These are phyloP conservation scores for Primulina eburnea DNA, from an alignment of 257 asterid genomes.

Conservation along the genomic window DNA sequence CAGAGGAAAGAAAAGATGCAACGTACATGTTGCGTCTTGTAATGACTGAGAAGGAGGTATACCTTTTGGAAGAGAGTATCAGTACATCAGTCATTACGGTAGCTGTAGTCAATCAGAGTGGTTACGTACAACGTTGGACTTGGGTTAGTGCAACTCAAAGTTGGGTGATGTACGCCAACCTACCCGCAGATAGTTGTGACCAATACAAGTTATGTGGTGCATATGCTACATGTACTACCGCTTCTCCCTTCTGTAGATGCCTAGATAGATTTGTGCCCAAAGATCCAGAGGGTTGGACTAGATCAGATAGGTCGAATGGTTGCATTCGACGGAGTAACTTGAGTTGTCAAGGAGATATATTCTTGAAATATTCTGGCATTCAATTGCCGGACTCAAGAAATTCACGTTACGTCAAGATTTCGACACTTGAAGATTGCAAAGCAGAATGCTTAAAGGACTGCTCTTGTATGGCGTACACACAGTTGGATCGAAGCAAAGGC, in stretches of 20 bases:
- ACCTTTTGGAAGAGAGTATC: not conserved
- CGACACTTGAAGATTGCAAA: slow-evolving; percentile 26
- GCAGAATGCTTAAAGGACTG: slow-evolving; percentile 17
- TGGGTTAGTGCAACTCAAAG: slow-evolving; percentile 18
- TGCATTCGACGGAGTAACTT: slow-evolving; percentile 20
- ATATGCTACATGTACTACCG: slow-evolving; percentile 20
- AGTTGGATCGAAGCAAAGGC: slow-evolving; percentile 1
- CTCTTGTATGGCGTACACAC: slow-evolving; percentile 23
- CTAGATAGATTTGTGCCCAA: slow-evolving; percentile 24
- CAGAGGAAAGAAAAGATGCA: not conserved
- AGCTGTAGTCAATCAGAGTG: slow-evolving; percentile 19
- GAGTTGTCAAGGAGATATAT: slow-evolving; percentile 25
- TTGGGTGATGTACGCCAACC: slow-evolving; percentile 13
- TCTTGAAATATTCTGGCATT: slow-evolving; percentile 9
- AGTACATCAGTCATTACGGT: slow-evolving; percentile 15
- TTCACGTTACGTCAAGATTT: slow-evolving; percentile 8
- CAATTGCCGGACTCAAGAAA: slow-evolving; percentile 24
- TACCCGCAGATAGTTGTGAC: slow-evolving; percentile 27
- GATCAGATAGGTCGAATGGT: slow-evolving; percentile 22
- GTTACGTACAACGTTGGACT: slow-evolving; percentile 16
- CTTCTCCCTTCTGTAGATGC: slow-evolving; percentile 18
- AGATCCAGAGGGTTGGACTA: slow-evolving; percentile 21
- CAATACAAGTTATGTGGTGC: slow-evolving; percentile 24
- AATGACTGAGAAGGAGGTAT: slow-evolving; percentile 19
- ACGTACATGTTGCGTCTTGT: slow-evolving; percentile 1